Conservation (phyloP, 1,284 basidiomycete species). For the Cutaneotrichosporon cavernicola region DNA sequence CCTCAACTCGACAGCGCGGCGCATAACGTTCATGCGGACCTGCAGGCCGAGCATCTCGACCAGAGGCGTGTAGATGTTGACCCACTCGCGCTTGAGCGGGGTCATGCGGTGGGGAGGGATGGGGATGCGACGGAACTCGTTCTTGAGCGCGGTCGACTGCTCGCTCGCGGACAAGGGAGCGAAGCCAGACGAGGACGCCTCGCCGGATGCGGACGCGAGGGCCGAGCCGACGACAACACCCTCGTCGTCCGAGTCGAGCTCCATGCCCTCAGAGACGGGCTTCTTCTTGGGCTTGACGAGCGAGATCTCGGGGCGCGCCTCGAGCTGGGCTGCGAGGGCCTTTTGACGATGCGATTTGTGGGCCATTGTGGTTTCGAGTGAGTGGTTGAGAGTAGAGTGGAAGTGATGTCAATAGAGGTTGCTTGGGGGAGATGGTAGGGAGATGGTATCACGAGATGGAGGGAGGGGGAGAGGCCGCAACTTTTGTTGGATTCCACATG, state of each 20-base stretch:
- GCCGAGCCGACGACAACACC: slow-evolving; percentile 32
- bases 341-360: slow-evolving; percentile 54
- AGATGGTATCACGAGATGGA: not conserved
- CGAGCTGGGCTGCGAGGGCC: slow-evolving; percentile 51
- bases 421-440: not conserved
- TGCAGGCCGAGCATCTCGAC: slow-evolving; percentile 92
- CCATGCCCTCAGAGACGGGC: slow-evolving; percentile 20
- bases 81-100: slow-evolving; percentile 95
- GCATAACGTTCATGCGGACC: slow-evolving; percentile 92
- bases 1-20: slow-evolving; percentile 85
- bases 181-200: slow-evolving; percentile 44
- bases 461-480: slow-evolving; percentile 7
- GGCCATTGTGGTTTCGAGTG: slow-evolving; percentile 38
- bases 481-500: slow-evolving; percentile 14
- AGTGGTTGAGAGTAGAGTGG: not conserved
- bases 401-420: not conserved
- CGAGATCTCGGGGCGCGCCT: slow-evolving; percentile 47
- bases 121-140: slow-evolving; percentile 76
- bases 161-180: slow-evolving; percentile 42
- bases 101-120: slow-evolving; percentile 98
- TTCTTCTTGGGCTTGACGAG: slow-evolving; percentile 38
- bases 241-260: slow-evolving; percentile 38
- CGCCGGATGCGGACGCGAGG: slow-evolving; percentile 14
- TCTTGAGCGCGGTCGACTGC: slow-evolving; percentile 56
- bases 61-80: slow-evolving; percentile 92